These are phyloP conservation scores for Phtheirospermum japonicum DNA, from an alignment of 257 asterid genomes.

Conservation along the genomic window DNA sequence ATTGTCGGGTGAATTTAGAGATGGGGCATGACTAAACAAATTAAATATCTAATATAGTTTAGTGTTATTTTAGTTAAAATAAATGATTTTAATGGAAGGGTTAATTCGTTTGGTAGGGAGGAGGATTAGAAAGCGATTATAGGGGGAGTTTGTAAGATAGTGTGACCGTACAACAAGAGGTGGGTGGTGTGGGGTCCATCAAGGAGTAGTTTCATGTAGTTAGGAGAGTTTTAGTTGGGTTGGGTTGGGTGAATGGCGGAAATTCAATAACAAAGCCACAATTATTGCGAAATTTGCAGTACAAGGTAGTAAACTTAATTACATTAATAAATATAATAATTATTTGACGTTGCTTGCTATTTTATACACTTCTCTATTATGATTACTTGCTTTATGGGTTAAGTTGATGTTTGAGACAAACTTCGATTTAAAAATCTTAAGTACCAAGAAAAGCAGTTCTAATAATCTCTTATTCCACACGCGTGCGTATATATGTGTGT, in stretches of 20 bases:
- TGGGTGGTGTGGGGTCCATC: conserved; percentile 71
- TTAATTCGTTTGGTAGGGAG: conserved; percentile 44
- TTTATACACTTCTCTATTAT: not conserved
- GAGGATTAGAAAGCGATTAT: conserved; percentile 43
- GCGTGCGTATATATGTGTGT: no score
- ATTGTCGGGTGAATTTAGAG: no score
- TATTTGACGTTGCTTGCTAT: not conserved
- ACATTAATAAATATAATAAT: no score
- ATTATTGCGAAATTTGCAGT: no score
- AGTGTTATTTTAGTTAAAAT: no score
- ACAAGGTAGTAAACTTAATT: no score
- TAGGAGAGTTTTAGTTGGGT: conserved; percentile 31
- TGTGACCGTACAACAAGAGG: conserved; percentile 58
- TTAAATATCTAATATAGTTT: no score
- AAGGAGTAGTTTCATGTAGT: no score
- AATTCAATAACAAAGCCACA: conserved; percentile 29
- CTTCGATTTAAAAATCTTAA: not conserved
- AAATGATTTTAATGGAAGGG: conserved; percentile 15
- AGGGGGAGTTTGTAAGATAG: no score
- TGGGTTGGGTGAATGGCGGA: conserved; percentile 37
- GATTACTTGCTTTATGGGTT: conserved; percentile 13
- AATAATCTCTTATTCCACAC: no score
- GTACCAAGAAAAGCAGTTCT: not conserved
- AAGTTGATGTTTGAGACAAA: no score
- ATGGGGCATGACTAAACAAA: no score